A percentile compares a stretch with the other conserved stretches of the same genome.
These are phyloP conservation scores for Hortiboletus flavorubellus DNA, from an alignment of 768 basidiomycete species.

Conservation along the genomic window DNA sequence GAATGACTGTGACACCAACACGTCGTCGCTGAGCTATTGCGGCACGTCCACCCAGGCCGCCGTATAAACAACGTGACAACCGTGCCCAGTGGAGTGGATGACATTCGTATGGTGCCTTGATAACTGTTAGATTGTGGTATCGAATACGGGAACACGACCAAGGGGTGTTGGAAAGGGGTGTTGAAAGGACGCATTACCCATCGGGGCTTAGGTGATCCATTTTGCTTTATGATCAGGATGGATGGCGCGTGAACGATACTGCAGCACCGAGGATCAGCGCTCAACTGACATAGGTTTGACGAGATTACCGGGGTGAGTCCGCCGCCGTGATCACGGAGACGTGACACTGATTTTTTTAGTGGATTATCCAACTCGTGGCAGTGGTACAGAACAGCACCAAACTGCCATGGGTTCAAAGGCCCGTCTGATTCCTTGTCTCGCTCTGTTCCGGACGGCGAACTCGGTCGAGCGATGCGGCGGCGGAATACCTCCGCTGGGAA, in stretches of 20 bases:
- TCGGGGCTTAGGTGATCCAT: too few relatives aligned
- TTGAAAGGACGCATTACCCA: too few relatives aligned
- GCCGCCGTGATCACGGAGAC: not conserved
- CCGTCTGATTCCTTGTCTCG: not conserved
- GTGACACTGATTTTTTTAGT: not conserved
- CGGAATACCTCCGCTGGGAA: conserved; percentile 16
- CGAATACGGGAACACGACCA: not conserved
- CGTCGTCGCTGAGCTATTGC: too few relatives aligned
- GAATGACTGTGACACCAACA: not conserved
- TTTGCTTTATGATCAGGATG: too few relatives aligned
- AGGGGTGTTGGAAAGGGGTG: too few relatives aligned
- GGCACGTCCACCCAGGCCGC: too few relatives aligned
- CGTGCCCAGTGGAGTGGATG: too few relatives aligned
- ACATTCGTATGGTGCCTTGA: not conserved
- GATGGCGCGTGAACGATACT: not conserved
- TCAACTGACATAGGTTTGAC: not conserved
- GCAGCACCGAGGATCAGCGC: not conserved
- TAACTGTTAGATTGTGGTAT: not conserved
- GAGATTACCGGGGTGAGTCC: not conserved
- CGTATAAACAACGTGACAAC: not conserved
- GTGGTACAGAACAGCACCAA: too few relatives aligned
- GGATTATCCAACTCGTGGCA: not conserved
- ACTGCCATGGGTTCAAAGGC: not conserved
- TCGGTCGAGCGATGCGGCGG: not conserved
- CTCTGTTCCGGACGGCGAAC: conserved; percentile 11